Conservation (phyloP, 2,329 filamentous ascomycete species). For the Zymoseptoria passerinii region DNA sequence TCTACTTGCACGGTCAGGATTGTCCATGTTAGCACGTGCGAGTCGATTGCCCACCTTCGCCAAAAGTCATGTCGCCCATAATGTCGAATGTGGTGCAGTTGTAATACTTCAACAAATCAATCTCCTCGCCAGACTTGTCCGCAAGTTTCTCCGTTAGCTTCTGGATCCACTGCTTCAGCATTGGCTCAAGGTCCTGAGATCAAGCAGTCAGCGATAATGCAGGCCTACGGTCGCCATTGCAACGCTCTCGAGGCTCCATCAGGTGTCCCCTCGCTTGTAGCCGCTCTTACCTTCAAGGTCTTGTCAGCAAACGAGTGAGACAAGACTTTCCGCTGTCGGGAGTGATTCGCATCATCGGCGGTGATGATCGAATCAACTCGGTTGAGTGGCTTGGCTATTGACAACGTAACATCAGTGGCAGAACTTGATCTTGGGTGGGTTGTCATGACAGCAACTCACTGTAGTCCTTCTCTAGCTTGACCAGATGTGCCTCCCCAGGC, state of each 20-base stretch:
- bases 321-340: constrained; percentile 21
- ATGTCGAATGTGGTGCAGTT: constrained; percentile 26
- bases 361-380: constrained; percentile 16
- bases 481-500: background rate
- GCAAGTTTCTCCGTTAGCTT: constrained; percentile 19
- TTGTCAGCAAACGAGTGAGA: constrained; percentile 25
- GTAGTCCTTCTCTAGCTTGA: background rate
- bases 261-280: background rate
- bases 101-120: constrained; percentile 27
- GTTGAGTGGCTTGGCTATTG: constrained; percentile 9
- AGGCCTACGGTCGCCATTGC: background rate
- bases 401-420: background rate
- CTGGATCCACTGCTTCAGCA: constrained; percentile 23
- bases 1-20: background rate
- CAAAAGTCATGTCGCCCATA: constrained; percentile 27
- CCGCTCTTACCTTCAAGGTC: constrained; percentile 12
- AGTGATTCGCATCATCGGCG: constrained; percentile 22
- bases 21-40: background rate
- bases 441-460: background rate
- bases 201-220: background rate
- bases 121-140: constrained; percentile 14
- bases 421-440: background rate
- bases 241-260: background rate
- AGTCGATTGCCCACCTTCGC: constrained; percentile 11
- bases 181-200: constrained; percentile 22